Conservation (phyloP, 2,329 filamentous ascomycete species). For the Microdochium trichocladiopsis region DNA sequence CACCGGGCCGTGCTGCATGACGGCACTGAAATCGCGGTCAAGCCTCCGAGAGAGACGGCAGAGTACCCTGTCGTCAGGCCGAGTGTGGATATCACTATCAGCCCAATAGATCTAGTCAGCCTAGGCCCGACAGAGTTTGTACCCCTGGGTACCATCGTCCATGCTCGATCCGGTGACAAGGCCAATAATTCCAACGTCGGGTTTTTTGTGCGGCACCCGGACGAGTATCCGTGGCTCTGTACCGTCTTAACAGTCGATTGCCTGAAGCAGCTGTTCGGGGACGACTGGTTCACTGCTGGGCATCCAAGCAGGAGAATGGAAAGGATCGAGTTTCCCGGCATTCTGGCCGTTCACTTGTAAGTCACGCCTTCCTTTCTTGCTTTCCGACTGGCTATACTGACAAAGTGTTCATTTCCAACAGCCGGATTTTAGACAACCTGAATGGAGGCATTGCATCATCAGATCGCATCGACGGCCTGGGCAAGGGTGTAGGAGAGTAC, state of each 20-base stretch:
- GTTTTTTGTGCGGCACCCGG: slow-evolving; percentile 16
- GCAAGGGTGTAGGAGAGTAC: slow-evolving; percentile 28
- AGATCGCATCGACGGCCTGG: slow-evolving; percentile 19
- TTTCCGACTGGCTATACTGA: background rate
- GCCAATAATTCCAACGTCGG: slow-evolving; percentile 5
- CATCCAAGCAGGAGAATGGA: slow-evolving; percentile 24
- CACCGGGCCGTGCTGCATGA: slow-evolving; percentile 5
- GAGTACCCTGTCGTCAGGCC: slow-evolving; percentile 3
- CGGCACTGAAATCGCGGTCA: background rate
- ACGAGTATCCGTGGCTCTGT: slow-evolving; percentile 26
- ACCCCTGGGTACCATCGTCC: slow-evolving; percentile 4
- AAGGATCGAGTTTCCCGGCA: slow-evolving; percentile 28
- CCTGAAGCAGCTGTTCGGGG: slow-evolving; percentile 25
- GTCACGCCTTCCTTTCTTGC: background rate
- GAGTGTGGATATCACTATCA: background rate
- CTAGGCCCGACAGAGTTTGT: slow-evolving; percentile 1
- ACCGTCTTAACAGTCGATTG: slow-evolving; percentile 21
- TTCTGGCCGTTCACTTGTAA: slow-evolving; percentile 28
- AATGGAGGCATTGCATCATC: slow-evolving; percentile 9
- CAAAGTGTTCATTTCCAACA: background rate
- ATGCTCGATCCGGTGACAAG: slow-evolving; percentile 4
- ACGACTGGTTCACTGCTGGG: slow-evolving; percentile 19
- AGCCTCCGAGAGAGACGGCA: slow-evolving; percentile 4
- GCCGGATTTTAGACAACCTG: slow-evolving; percentile 6
- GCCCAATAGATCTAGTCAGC: slow-evolving; percentile 2